Conservation (phyloP, 2,329 filamentous ascomycete genomes). For the Cladophialophora exuberans region DNA sequence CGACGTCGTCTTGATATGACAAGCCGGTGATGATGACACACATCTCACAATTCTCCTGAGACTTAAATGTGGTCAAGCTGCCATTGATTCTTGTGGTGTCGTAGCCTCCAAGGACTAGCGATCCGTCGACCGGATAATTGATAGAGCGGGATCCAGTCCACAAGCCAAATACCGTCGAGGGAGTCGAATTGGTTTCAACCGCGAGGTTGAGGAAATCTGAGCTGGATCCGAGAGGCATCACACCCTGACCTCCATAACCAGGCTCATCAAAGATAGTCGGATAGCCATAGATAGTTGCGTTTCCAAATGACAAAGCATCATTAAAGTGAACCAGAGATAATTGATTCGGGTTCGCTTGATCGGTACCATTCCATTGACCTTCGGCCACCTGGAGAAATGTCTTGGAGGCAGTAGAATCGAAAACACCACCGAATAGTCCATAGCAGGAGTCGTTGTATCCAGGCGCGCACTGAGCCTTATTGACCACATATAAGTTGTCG, state of each 20-base stretch:
- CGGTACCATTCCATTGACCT: conserved; percentile 29
- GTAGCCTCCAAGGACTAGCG: conserved; percentile 31
- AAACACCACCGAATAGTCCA: conserved; percentile 28
- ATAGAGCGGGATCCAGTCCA: conserved; percentile 31
- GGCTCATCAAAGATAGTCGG: conserved; percentile 28
- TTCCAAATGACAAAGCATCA: conserved; percentile 27
- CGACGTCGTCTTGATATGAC: conserved; percentile 18
- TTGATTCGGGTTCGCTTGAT: conserved; percentile 10
- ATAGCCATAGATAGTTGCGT: conserved; percentile 24
- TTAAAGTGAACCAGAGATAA: conserved; percentile 30
- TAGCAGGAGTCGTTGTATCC: conserved; percentile 29
- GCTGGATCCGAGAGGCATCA: conserved; percentile 25
- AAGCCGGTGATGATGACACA: conserved; percentile 27
- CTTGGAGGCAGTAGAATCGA: conserved; percentile 21
- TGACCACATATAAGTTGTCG: conserved; percentile 29
- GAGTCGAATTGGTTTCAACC: conserved; percentile 20
- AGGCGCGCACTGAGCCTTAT: conserved; percentile 26
- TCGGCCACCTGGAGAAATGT: conserved; percentile 25
- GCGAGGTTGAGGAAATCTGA: conserved; percentile 27
- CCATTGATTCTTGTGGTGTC: conserved; percentile 28
- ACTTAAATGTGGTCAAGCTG: conserved; percentile 22
- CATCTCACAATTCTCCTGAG: conserved; percentile 22
- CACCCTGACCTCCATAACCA: conserved; percentile 30
- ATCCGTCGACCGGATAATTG: conserved; percentile 23
- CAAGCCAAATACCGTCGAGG: conserved; percentile 29